Evolutionary conservation across 768 basidiomycete species (phyloP).

Genomic region (Mrakia hoshinonis): DNA sequence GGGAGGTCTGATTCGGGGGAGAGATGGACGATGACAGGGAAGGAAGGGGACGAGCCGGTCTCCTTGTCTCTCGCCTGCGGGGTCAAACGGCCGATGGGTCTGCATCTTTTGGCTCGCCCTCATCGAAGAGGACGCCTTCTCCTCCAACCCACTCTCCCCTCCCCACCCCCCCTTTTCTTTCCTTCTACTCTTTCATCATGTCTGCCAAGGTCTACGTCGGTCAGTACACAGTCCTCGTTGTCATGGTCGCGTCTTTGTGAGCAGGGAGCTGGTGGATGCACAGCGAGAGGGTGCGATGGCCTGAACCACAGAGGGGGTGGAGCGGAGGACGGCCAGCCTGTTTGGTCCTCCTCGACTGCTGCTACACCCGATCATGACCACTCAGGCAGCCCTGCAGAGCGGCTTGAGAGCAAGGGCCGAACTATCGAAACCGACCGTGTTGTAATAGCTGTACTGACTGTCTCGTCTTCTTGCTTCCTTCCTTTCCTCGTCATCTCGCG

Average conservation of each 20-base stretch:
- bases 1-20: background rate
- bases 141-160: background rate
- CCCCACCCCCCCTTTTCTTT: background rate
- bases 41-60: too few species aligned
- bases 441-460: too few species aligned
- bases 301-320: too few species aligned
- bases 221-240: conserved; percentile 28
- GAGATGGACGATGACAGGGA: background rate
- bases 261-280: too few species aligned
- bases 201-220: conserved; percentile 41
- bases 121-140: background rate
- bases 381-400: too few species aligned
- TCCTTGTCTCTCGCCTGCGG: too few species aligned
- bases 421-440: too few species aligned
- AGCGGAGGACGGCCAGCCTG: too few species aligned
- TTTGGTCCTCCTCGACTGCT: too few species aligned
- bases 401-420: too few species aligned
- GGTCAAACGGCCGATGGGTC: background rate
- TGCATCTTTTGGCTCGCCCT: background rate
- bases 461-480: background rate
- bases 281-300: too few species aligned
- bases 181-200: conserved; percentile 30
- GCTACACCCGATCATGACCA: too few species aligned
- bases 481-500: background rate
- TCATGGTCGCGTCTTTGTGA: background rate